Percentiles rank a stretch among this genome's conserved stretches.
These are phyloP conservation scores for Omphalea diandra DNA, from an alignment of 441 rosid species.

Conservation along the genomic window DNA sequence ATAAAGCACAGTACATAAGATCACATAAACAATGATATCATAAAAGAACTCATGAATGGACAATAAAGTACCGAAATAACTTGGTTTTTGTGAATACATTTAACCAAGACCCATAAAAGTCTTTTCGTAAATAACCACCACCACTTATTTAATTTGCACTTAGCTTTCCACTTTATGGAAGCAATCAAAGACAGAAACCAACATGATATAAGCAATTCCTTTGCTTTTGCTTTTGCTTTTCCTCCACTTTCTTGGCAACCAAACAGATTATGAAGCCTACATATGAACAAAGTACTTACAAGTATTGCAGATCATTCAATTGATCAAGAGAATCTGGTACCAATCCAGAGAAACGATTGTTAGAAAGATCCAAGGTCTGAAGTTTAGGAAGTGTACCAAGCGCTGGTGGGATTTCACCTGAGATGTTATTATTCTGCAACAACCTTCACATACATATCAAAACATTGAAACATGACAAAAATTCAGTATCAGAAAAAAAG, in stretches of 20 bases:
- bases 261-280: conserved; percentile 14
- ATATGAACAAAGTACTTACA: conserved; percentile 47
- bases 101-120: background rate
- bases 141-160: background rate
- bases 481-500: background rate
- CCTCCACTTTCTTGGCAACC: conserved; percentile 22
- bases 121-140: background rate
- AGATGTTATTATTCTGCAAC: conserved; percentile 84
- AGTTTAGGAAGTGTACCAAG: conserved; percentile 63
- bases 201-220: conserved; percentile 6
- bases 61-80: background rate
- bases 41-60: background rate
- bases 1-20: conserved; percentile 23
- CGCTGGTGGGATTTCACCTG: conserved; percentile 70
- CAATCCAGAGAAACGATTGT: conserved; percentile 62
- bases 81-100: conserved; percentile 5
- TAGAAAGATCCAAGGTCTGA: conserved; percentile 83
- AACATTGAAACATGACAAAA: conserved; percentile 10
- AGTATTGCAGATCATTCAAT: conserved; percentile 54
- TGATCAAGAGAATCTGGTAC: conserved; percentile 57
- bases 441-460: conserved; percentile 44
- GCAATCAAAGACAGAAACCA: conserved; percentile 1
- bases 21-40: conserved; percentile 18
- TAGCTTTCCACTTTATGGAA: conserved; percentile 6
- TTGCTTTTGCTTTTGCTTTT: background rate